Evolutionary conservation across 2,329 filamentous ascomycete genomes (phyloP), one percentile per base, ranked within the genome.

Genomic region (Aspergillus pseudonomiae): DNA sequence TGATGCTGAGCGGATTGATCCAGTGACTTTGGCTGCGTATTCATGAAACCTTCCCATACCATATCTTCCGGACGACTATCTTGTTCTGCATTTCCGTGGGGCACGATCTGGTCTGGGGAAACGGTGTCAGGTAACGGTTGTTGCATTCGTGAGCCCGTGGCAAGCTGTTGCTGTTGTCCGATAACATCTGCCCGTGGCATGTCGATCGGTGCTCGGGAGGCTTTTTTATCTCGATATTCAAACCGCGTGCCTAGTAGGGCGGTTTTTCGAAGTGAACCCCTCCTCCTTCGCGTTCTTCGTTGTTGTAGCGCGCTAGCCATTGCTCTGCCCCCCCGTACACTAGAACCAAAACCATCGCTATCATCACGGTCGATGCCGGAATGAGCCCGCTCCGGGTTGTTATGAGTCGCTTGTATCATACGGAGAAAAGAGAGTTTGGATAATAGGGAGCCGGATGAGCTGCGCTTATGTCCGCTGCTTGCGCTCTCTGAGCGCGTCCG

Each of bases 211-310:
- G 64, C 63, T 36, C 67, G 62, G 6, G 50, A 54, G 19, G 63
- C 56, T 55, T 71, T 74, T 67, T 75, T 77, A 57, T 78, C 76
- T 46, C 73, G 75, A 39, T 71, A 70, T 60, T 79, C 74, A 41
- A 78, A 66, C 24, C 77, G 67, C 63, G 74, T 90, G 19, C 92
- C 92, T 21, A 97, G 83, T 56, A 97, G 82, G 30, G 93, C 93
- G 12, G 92, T 92, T 78, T 97, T 97, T 64, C 94, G 87, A 75
- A 97, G 82, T 12, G 94, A 97, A 4, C 93, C 93, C 74, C 91
- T 91, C 64, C 94, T 87, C 71, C 89, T 89, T 61, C 93, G 84
- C 54, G 87, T 87, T 75, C 83, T 82, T 61, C 75, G 85, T 63
- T 84, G 81, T 67, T 79, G 84, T 57, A 84, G 74, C 30, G 80